phyloP scores from a whole-genome alignment of 169 alveolate genomes.

The Eimeria falciformis region DNA sequence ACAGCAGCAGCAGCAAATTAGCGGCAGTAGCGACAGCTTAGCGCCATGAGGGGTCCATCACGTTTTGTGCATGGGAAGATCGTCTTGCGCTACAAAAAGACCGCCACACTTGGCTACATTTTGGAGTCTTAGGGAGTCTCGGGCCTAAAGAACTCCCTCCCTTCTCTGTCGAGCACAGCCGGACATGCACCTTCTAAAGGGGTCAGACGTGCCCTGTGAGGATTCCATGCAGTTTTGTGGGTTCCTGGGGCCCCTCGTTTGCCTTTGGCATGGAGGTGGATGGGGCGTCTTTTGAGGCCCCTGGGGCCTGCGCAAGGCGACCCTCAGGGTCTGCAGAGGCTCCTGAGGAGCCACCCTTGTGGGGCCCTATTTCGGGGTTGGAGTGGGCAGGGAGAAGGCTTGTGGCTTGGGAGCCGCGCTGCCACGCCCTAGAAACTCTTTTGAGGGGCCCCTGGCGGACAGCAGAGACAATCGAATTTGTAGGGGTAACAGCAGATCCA shows the following conservation, averaged over 20 bases:
- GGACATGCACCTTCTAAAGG: too few relatives aligned
- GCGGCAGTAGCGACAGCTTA: too few relatives aligned
- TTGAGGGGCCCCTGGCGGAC: slow-evolving; percentile 14
- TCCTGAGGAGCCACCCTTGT: background rate
- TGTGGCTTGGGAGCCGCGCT: background rate
- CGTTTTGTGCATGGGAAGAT: too few relatives aligned
- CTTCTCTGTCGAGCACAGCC: too few relatives aligned
- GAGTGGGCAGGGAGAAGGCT: background rate
- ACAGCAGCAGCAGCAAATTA: too few relatives aligned
- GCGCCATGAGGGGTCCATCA: too few relatives aligned
- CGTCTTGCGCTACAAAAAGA: too few relatives aligned
- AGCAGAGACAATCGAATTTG: background rate
- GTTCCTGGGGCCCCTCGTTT: background rate
- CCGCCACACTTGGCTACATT: too few relatives aligned
- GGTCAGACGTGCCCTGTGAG: background rate
- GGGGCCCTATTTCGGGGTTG: background rate
- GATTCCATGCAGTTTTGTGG: background rate
- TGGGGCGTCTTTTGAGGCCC: background rate
- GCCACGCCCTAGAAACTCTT: background rate
- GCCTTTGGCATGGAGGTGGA: background rate
- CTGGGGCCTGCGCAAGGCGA: background rate
- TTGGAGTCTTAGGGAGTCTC: too few relatives aligned
- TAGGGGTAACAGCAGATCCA: background rate
- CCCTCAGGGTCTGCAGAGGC: background rate
- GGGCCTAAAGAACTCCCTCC: too few relatives aligned